Base-by-base conservation (phyloP, 208 protist species). In the Trypanosoma rangeli region DNA sequence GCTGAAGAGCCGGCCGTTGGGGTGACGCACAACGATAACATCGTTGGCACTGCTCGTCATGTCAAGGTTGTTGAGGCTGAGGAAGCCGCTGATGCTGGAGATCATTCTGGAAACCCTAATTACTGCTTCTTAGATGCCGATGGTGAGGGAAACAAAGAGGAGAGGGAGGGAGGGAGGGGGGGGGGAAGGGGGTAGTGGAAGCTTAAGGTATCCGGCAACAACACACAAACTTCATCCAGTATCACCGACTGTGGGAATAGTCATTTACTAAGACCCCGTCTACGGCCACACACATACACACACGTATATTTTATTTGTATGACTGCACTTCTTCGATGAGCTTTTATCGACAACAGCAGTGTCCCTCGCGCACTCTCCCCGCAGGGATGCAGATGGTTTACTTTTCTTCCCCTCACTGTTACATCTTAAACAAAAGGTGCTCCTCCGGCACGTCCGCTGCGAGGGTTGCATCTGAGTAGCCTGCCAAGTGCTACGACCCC, bases 1-100 rank as follows among this genome's bases (percentile, higher is more conserved):
- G 71, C 86, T 95, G 35, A 89, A 86, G 12, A 99, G 70, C 3
- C 87, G 82, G 55, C 98, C 97, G 80, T 99, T 96, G 10, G 83
- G 74, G 69, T 99, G 98, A 24, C 92, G 83, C 5, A 99, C 84
- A 0, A 99, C 97, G 50, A 99, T 93, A 22, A 99, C 94, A 71
- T 99, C 98, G 56, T 99, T 99, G 12, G 98, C 97, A 22, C 97
- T 86, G 73, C 93, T 97, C 15, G 79, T 81, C 67, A 93, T 86
- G 56, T 95, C 90, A 18, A 95, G 80, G 68, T 93, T 68, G 55
- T 95, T 95, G 9, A 90, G 78, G 65, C 92, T 85, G 35, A 95
- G 84, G 15, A 93, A 72, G 0, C 78, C 83, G 39, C 83, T 76
- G 28, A 95, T 77, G 29, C 83, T 91, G 33, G 86, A 88, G 46